Percentiles rank a stretch among this genome's conserved stretches.
These are phyloP conservation scores for Centrapalus pauciflorus DNA, from an alignment of 129 eudicot genomes.

Conservation along the genomic window DNA sequence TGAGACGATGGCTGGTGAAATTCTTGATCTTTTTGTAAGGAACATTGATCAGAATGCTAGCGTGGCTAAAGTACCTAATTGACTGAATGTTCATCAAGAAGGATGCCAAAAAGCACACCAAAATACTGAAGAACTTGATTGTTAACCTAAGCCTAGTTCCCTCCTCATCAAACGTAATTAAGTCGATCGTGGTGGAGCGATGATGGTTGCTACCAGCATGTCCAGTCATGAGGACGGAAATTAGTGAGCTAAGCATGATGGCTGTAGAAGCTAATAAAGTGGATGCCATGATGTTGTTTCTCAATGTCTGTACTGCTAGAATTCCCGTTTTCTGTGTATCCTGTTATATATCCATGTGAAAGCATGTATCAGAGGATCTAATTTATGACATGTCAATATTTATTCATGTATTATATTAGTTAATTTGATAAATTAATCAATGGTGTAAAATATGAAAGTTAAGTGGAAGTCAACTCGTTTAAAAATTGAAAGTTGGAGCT, in stretches of 20 bases:
- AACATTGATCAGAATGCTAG: constrained; percentile 77
- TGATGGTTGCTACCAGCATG: constrained; percentile 16
- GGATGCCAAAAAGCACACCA: constrained; percentile 72
- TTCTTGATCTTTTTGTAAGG: constrained; percentile 40
- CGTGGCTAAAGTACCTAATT: constrained; percentile 77
- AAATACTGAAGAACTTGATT: constrained; percentile 62
- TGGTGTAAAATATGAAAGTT: no score
- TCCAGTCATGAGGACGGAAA: constrained; percentile 70
- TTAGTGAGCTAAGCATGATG: constrained; percentile 79
- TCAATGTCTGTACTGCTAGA: constrained; percentile 77
- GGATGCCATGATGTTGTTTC: constrained; percentile 99
- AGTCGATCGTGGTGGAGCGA: constrained; percentile 14
- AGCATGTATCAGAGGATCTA: no score
- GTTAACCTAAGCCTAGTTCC: constrained; percentile 40
- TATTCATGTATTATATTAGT: no score
- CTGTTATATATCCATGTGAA: no score
- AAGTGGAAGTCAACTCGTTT: no score
- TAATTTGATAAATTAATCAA: no score
- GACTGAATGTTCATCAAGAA: constrained; percentile 76
- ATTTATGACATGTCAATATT: no score
- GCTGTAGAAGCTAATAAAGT: constrained; percentile 83
- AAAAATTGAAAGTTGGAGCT: no score
- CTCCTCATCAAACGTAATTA: constrained; percentile 44
- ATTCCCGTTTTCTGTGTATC: constrained; percentile 68
- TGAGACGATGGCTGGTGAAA: constrained; percentile 28